Evolutionary conservation across 2,329 filamentous ascomycete genomes (phyloP).

Genomic region (Didymella exigua): DNA sequence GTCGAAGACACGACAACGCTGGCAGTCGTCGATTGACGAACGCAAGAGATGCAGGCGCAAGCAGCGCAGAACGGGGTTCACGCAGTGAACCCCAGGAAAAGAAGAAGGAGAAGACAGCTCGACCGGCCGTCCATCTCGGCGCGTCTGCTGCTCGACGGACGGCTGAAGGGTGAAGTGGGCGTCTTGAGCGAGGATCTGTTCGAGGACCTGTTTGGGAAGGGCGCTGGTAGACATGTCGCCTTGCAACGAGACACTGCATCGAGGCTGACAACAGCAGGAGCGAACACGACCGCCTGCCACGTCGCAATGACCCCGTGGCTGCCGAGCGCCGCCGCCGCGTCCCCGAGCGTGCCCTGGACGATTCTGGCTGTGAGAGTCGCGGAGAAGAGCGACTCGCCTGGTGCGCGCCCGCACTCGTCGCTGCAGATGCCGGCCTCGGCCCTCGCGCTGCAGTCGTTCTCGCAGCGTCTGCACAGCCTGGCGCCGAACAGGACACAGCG

Average conservation of each 20-base stretch:
- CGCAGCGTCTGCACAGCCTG: conserved; percentile 71
- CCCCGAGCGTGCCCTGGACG: conserved; percentile 76
- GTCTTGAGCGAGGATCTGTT: conserved; percentile 87
- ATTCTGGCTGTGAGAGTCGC: conserved; percentile 73
- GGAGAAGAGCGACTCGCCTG: conserved; percentile 38
- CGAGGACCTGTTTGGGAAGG: conserved; percentile 69
- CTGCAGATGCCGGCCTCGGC: conserved; percentile 78
- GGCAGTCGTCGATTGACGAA: conserved; percentile 2
- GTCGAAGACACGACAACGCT: neutral
- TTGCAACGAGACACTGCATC: neutral
- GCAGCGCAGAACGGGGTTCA: conserved; percentile 29
- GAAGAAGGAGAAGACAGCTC: conserved; percentile 59
- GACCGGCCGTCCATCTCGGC: conserved; percentile 79
- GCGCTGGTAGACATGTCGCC: conserved; percentile 23
- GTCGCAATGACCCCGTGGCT: conserved; percentile 77
- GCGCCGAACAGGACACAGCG: conserved; percentile 77
- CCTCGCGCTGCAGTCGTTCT: conserved; percentile 77
- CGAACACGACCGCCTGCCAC: conserved; percentile 52
- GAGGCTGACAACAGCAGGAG: conserved; percentile 5
- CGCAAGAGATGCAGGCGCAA: conserved; percentile 36
- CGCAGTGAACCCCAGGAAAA: conserved; percentile 51
- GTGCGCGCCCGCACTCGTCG: conserved; percentile 69
- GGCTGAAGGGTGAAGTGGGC: conserved; percentile 82
- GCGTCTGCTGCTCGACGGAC: conserved; percentile 81
- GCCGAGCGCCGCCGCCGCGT: conserved; percentile 57